These are phyloP conservation scores for Apiospora arundinis DNA, from an alignment of 2,329 filamentous ascomycete species.

Conservation along the genomic window DNA sequence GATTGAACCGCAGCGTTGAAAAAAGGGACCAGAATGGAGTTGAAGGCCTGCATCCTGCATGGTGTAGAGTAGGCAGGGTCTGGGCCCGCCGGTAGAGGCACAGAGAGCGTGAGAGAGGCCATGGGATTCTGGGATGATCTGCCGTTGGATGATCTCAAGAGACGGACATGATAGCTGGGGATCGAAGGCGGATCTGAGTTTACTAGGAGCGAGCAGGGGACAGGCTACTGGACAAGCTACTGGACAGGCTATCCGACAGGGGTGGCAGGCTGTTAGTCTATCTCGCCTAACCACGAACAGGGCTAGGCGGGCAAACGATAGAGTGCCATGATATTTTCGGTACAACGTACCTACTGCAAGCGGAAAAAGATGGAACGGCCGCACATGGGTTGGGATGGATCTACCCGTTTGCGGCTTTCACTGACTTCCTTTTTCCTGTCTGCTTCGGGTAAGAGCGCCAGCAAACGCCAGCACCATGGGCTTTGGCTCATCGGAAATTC, in stretches of 20 bases:
- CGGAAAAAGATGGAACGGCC: constrained; percentile 2
- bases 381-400: background rate
- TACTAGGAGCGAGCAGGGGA: background rate
- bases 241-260: background rate
- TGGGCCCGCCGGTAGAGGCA: constrained; percentile 21
- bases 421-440: background rate
- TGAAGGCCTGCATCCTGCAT: constrained; percentile 25
- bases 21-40: constrained; percentile 14
- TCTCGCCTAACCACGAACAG: background rate
- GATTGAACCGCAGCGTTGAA: constrained; percentile 3
- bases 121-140: constrained; percentile 26
- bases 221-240: too few species aligned
- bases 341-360: background rate
- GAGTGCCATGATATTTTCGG: background rate
- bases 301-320: background rate
- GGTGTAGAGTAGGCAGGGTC: constrained; percentile 26
- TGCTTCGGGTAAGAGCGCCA: background rate
- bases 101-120: background rate
- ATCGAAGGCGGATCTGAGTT: constrained; percentile 8
- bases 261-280: background rate
- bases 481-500: constrained; percentile 8
- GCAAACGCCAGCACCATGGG: background rate
- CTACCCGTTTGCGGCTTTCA: constrained; percentile 8
- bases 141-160: constrained; percentile 30
- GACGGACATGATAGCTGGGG: constrained; percentile 18